These are phyloP conservation scores for Rhexocercosporidium sp. DNA, from an alignment of 2,329 filamentous ascomycete genomes.

Conservation along the genomic window DNA sequence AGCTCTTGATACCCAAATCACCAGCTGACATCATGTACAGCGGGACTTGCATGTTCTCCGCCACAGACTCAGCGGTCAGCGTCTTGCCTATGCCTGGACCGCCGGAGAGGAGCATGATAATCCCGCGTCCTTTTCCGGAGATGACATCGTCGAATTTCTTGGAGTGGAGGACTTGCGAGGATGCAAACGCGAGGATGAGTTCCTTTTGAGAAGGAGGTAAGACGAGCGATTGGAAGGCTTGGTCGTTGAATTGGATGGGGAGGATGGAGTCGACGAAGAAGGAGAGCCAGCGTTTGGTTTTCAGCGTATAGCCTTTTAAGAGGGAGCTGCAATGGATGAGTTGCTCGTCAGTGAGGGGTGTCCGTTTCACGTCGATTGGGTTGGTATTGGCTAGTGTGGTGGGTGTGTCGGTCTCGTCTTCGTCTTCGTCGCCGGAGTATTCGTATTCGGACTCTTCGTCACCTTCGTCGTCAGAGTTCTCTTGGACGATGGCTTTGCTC, in stretches of 20 bases:
- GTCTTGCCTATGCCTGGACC: constrained; percentile 57
- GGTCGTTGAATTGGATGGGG: constrained; percentile 54
- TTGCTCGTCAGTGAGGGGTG: constrained; percentile 46
- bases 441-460: neutral
- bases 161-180: constrained; percentile 50
- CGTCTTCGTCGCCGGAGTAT: constrained; percentile 5
- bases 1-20: constrained; percentile 15
- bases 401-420: neutral
- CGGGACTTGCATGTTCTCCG: constrained; percentile 38
- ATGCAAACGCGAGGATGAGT: constrained; percentile 55
- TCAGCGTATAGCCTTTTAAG: constrained; percentile 54
- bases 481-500: constrained; percentile 18
- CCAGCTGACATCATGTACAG: constrained; percentile 42
- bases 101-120: constrained; percentile 55
- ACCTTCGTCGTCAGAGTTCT: constrained; percentile 5
- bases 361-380: constrained; percentile 33
- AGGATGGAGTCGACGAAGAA: constrained; percentile 53
- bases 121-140: constrained; percentile 56
- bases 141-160: constrained; percentile 57
- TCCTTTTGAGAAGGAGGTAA: constrained; percentile 56
- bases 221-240: constrained; percentile 56
- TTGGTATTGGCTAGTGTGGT: constrained; percentile 2
- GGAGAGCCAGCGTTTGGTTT: constrained; percentile 54
- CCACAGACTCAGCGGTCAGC: constrained; percentile 39
- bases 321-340: constrained; percentile 48